Evolutionary conservation across 768 basidiomycete genomes (phyloP).

Genomic region (Tylopilus cervinicoccineus): DNA sequence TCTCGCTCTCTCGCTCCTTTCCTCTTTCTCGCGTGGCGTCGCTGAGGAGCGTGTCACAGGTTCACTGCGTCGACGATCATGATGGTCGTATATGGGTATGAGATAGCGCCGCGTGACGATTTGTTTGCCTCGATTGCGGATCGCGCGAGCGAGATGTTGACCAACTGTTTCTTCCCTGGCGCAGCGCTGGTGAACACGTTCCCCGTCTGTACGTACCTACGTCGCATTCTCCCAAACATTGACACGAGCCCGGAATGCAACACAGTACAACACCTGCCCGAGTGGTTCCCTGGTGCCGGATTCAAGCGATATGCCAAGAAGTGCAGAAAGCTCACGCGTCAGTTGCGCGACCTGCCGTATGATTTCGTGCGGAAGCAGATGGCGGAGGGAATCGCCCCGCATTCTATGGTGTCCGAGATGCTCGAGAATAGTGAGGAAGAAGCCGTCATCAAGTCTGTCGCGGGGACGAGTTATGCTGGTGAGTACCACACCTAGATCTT

Average conservation of each 20-base stretch:
- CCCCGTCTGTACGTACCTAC: constrained; percentile 23
- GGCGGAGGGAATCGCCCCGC: constrained; percentile 14
- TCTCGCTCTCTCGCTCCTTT: no score
- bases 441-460: constrained; percentile 25
- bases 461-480: constrained; percentile 31
- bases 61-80: constrained; percentile 24
- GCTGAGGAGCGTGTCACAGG: no score
- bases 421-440: constrained; percentile 24
- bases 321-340: constrained; percentile 16
- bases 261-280: constrained; percentile 25
- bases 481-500: not conserved
- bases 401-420: constrained; percentile 21
- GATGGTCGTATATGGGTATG: constrained; percentile 32
- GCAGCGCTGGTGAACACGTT: constrained; percentile 29
- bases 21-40: no score
- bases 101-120: constrained; percentile 30
- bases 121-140: constrained; percentile 29
- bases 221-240: no score
- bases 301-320: constrained; percentile 23
- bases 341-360: constrained; percentile 15
- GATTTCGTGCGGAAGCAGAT: constrained; percentile 18
- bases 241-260: not conserved
- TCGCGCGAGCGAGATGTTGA: constrained; percentile 25
- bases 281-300: constrained; percentile 30
- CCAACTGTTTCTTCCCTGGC: constrained; percentile 27